Percentiles rank a stretch among this genome's conserved stretches.
These are phyloP conservation scores for Sclerotinia borealis DNA, from an alignment of 2,329 filamentous ascomycete genomes.

Conservation along the genomic window DNA sequence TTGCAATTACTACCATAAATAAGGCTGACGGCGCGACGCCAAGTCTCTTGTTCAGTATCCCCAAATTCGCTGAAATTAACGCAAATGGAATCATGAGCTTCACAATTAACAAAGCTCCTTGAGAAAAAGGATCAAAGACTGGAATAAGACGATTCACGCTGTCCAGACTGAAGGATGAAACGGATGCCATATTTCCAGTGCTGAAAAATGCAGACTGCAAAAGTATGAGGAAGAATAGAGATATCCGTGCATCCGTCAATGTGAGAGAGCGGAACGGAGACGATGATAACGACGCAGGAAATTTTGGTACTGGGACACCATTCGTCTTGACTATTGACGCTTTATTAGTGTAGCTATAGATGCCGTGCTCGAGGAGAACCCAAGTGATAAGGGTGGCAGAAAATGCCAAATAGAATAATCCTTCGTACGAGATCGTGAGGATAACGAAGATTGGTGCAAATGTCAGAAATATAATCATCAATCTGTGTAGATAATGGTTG, in stretches of 20 bases:
- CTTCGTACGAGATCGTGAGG: constrained; percentile 94
- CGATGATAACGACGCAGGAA: constrained; percentile 25
- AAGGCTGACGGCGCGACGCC: constrained; percentile 81
- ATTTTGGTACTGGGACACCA: constrained; percentile 14
- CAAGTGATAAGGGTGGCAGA: constrained; percentile 76
- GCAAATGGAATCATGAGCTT: constrained; percentile 94
- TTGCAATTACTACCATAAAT: constrained; percentile 90
- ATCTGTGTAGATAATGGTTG: constrained; percentile 81
- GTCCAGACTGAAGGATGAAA: constrained; percentile 90
- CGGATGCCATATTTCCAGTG: constrained; percentile 90
- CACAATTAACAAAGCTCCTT: constrained; percentile 77
- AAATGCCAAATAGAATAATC: constrained; percentile 90
- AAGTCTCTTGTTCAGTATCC: constrained; percentile 78
- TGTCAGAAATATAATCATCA: constrained; percentile 83
- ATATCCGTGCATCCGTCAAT: constrained; percentile 78
- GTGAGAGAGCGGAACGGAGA: constrained; percentile 55
- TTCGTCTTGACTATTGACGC: constrained; percentile 16
- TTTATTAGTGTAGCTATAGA: constrained; percentile 45
- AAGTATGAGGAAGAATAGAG: constrained; percentile 91
- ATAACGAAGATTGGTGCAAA: constrained; percentile 94
- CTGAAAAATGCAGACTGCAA: constrained; percentile 95
- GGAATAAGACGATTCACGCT: constrained; percentile 83
- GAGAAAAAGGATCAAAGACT: constrained; percentile 88
- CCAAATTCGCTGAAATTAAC: constrained; percentile 87
- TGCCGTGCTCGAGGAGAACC: constrained; percentile 83